A percentile compares a stretch with the other conserved stretches of the same genome.
Conservation (phyloP, 345 rosid species). For the Schrenkiella parvula region DNA sequence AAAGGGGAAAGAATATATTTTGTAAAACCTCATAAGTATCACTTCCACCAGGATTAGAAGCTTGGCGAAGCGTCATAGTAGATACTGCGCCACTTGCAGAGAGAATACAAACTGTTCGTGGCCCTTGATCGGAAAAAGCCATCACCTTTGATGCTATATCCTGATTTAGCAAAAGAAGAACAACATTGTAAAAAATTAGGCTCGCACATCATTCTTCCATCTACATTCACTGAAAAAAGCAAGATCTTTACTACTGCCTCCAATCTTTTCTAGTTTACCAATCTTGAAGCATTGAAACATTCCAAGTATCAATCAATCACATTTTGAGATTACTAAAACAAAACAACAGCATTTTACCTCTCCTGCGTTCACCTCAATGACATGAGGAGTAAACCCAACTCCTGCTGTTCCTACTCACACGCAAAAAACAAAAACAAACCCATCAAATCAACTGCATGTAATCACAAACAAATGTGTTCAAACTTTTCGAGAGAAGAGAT, state of each 20-base stretch:
- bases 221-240: background rate
- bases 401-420: conserved; percentile 20
- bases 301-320: background rate
- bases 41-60: conserved; percentile 50
- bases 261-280: background rate
- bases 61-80: conserved; percentile 66
- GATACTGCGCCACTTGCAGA: conserved; percentile 85
- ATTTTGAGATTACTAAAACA: background rate
- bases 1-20: background rate
- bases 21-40: conserved; percentile 66
- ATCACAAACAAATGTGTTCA: background rate
- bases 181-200: background rate
- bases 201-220: background rate
- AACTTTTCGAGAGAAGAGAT: background rate
- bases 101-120: conserved; percentile 74
- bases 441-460: conserved; percentile 8
- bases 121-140: conserved; percentile 79
- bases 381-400: conserved; percentile 29
- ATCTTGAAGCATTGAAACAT: background rate
- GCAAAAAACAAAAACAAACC: background rate
- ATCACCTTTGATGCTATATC: conserved; percentile 68
- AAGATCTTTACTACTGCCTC: background rate
- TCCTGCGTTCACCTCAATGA: conserved; percentile 30
- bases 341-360: conserved; percentile 19
- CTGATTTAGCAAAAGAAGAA: conserved; percentile 34